These are phyloP conservation scores for Paramecium bursaria DNA, from an alignment of 73 alveolate species.

Conservation along the genomic window DNA sequence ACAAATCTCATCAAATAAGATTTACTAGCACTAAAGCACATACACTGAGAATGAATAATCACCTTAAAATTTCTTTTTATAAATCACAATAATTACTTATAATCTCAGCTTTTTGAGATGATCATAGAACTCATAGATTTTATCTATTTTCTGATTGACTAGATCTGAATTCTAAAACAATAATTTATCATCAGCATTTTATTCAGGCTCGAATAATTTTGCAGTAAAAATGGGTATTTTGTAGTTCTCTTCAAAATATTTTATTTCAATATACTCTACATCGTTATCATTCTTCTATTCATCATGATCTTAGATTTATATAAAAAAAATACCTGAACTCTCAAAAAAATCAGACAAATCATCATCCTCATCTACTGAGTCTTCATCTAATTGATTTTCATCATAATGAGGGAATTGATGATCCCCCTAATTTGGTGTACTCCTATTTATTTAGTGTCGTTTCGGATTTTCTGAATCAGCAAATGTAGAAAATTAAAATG, in stretches of 20 bases:
- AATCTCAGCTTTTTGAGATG: not conserved
- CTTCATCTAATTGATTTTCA: conserved; percentile 22
- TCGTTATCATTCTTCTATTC: conserved; percentile 16
- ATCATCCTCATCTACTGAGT: conserved; percentile 52
- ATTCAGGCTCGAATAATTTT: conserved; percentile 49
- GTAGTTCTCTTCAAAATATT: conserved; percentile 51
- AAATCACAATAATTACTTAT: not conserved
- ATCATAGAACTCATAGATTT: conserved; percentile 18
- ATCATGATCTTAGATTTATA: not conserved
- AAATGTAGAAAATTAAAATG: conserved; percentile 9
- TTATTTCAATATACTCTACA: conserved; percentile 42
- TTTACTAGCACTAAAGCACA: not conserved
- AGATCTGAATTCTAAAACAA: conserved; percentile 49
- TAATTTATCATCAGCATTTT: conserved; percentile 21
- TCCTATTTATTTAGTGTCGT: not conserved
- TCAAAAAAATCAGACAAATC: conserved; percentile 56
- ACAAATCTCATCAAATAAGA: conserved; percentile 9
- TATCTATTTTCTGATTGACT: conserved; percentile 2
- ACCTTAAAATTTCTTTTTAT: not conserved
- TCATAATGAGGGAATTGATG: conserved; percentile 25
- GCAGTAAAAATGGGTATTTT: conserved; percentile 57
- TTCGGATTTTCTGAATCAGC: conserved; percentile 26
- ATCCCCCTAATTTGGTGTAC: conserved; percentile 10
- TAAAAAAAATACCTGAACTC: conserved; percentile 5
- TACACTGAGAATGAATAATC: conserved; percentile 40